A percentile compares a stretch with the other conserved stretches of the same genome.
Evolutionary conservation across 352 stramenopile genomes (phyloP).

Genomic region (Phytophthora pistaciae): DNA sequence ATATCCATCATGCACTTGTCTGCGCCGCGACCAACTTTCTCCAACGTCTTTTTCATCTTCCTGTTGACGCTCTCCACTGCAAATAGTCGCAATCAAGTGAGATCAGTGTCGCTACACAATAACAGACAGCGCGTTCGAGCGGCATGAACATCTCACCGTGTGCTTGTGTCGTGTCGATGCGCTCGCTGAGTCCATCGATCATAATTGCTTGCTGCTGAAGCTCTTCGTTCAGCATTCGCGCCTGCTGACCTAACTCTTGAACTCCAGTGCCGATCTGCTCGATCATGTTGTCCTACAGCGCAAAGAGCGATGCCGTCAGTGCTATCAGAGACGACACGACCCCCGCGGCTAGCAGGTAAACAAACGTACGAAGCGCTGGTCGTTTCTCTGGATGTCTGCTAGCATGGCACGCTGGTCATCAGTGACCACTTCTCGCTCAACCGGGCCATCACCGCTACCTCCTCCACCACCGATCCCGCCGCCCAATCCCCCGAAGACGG

Average conservation of each 20-base stretch:
- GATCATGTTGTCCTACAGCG: conserved; percentile 80
- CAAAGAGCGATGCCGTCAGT: background rate
- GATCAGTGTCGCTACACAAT: conserved; percentile 5
- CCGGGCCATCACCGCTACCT: conserved; percentile 26
- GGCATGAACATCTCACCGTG: conserved; percentile 52
- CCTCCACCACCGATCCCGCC: conserved; percentile 36
- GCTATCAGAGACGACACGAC: background rate
- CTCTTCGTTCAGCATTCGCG: conserved; percentile 84
- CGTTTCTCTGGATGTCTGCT: conserved; percentile 82
- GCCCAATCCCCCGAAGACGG: conserved; percentile 41
- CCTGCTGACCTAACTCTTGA: conserved; percentile 79
- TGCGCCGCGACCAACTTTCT: conserved; percentile 71
- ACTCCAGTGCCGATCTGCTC: conserved; percentile 87
- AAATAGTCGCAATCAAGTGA: background rate
- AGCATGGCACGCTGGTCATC: conserved; percentile 73
- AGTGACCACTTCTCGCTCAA: conserved; percentile 64
- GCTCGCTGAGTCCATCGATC: conserved; percentile 83
- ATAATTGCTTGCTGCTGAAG: conserved; percentile 90
- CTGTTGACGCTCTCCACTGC: conserved; percentile 87
- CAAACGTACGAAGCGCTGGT: conserved; percentile 83
- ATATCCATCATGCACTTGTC: conserved; percentile 93
- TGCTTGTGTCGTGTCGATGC: conserved; percentile 82
- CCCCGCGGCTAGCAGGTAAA: background rate
- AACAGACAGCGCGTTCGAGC: background rate
- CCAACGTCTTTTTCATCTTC: conserved; percentile 89